Percentiles rank a stretch among this genome's conserved stretches.
Evolutionary conservation across 2,329 filamentous ascomycete genomes (phyloP).

Genomic region (Camptophora hylomeconis): DNA sequence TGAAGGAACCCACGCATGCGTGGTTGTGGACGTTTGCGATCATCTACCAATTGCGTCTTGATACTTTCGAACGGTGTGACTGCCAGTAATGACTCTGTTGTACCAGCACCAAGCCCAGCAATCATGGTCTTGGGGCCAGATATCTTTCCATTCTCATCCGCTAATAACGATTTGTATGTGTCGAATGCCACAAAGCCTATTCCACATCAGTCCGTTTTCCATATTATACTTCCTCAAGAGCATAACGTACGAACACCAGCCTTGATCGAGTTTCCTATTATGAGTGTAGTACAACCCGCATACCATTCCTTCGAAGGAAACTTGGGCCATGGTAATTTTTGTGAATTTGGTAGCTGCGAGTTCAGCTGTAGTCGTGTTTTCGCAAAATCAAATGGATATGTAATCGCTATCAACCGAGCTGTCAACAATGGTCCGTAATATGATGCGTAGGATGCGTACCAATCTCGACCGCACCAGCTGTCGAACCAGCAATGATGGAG

Average conservation of each 20-base stretch:
- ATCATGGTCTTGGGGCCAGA: constrained; percentile 83
- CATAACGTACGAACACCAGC: constrained; percentile 91
- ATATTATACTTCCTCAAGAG: too few relatives aligned
- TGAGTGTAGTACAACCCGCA: constrained; percentile 89
- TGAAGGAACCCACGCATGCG: constrained; percentile 86
- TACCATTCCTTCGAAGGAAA: constrained; percentile 87
- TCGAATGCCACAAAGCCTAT: constrained; percentile 96
- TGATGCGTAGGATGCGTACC: constrained; percentile 35
- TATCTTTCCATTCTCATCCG: constrained; percentile 74
- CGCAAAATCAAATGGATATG: constrained; percentile 91
- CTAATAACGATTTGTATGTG: constrained; percentile 73
- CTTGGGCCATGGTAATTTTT: constrained; percentile 89
- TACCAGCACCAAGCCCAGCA: constrained; percentile 85
- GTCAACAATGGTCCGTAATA: constrained; percentile 14
- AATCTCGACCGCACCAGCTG: constrained; percentile 92
- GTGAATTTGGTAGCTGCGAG: constrained; percentile 59
- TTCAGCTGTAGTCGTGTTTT: constrained; percentile 95
- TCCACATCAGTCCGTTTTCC: constrained; percentile 35
- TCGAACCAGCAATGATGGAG: constrained; percentile 81
- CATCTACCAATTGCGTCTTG: constrained; percentile 97
- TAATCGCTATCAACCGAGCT: constrained; percentile 51
- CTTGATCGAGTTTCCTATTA: constrained; percentile 93
- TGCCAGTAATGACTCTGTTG: constrained; percentile 83
- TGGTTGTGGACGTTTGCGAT: constrained; percentile 74
- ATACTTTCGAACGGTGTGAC: constrained; percentile 97